These are phyloP conservation scores for Saccharomycopsis sp. DNA, from an alignment of 805 yeast genomes.

Conservation along the genomic window DNA sequence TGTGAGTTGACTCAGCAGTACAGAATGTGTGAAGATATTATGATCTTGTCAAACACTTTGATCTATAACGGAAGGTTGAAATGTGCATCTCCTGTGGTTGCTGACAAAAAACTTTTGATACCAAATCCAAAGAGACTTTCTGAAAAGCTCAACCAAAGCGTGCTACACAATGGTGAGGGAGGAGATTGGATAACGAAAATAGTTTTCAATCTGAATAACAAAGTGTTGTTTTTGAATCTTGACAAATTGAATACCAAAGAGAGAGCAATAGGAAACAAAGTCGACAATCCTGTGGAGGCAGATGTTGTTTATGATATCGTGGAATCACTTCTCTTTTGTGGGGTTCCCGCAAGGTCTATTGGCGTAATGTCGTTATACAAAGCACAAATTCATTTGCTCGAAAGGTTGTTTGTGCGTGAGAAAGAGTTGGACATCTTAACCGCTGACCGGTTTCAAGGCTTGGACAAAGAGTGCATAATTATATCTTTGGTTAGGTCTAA, in stretches of 20 bases:
- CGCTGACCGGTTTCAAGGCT: constrained; percentile 93
- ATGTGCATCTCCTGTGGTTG: constrained; percentile 64
- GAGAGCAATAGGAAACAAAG: constrained; percentile 48
- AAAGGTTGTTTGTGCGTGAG: constrained; percentile 24
- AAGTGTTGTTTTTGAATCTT: constrained; percentile 74
- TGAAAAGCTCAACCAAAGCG: background rate
- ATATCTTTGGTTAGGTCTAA: constrained; percentile 87
- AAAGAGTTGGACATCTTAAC: constrained; percentile 65
- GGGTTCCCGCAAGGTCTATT: constrained; percentile 49
- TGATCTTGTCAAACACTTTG: constrained; percentile 70
- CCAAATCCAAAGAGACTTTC: constrained; percentile 30
- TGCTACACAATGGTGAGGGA: constrained; percentile 13
- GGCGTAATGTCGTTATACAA: constrained; percentile 89
- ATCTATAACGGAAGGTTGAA: constrained; percentile 67
- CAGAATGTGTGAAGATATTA: constrained; percentile 86
- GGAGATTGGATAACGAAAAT: constrained; percentile 49
- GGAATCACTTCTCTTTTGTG: constrained; percentile 46
- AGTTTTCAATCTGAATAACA: constrained; percentile 40
- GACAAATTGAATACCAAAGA: constrained; percentile 49
- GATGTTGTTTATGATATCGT: constrained; percentile 53
- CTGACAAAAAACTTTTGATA: constrained; percentile 44
- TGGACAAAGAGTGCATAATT: constrained; percentile 87
- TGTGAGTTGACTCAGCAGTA: constrained; percentile 75
- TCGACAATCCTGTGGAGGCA: constrained; percentile 69
- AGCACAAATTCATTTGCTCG: constrained; percentile 58